Evolutionary conservation across 805 yeast genomes (phyloP).

Genomic region (Sugiyamaella smithiae): DNA sequence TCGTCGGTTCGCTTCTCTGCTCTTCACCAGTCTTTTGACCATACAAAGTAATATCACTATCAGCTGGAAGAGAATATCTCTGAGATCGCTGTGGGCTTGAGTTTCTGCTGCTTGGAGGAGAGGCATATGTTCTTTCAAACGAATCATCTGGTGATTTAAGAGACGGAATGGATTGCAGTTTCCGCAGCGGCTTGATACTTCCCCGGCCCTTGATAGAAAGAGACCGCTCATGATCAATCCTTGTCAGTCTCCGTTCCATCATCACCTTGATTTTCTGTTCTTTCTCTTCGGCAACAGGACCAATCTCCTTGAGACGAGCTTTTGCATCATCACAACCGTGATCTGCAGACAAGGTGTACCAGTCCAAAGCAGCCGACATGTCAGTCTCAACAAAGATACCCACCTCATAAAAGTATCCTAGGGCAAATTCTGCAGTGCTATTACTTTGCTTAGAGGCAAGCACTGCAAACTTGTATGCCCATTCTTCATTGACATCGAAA

Average conservation of each 20-base stretch:
- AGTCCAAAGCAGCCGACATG: slow-evolving; percentile 43
- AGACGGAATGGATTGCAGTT: slow-evolving; percentile 3
- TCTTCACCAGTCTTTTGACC: not conserved
- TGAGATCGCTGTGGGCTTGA: slow-evolving; percentile 2
- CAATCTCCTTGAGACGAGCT: slow-evolving; percentile 27
- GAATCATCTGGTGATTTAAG: not conserved
- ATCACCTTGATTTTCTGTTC: not conserved
- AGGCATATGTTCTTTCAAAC: not conserved
- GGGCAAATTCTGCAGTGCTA: slow-evolving; percentile 62
- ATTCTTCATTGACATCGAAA: slow-evolving; percentile 53
- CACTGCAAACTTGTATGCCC: slow-evolving; percentile 66
- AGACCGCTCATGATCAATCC: slow-evolving; percentile 25
- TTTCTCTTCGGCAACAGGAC: not conserved
- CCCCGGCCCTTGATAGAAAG: slow-evolving; percentile 23
- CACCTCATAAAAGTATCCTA: slow-evolving; percentile 64
- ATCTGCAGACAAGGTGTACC: slow-evolving; percentile 52
- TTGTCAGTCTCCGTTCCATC: slow-evolving; percentile 20
- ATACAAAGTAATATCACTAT: not conserved
- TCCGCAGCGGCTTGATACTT: slow-evolving; percentile 9
- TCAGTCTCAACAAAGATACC: slow-evolving; percentile 57
- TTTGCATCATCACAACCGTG: slow-evolving; percentile 43
- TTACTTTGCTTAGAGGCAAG: slow-evolving; percentile 61
- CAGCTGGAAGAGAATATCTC: not conserved
- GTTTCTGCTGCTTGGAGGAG: slow-evolving; percentile 5
- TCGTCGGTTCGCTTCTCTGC: not conserved